Base-by-base conservation (phyloP, 2,329 filamentous ascomycete species). In the Ustilaginoidea virens region DNA sequence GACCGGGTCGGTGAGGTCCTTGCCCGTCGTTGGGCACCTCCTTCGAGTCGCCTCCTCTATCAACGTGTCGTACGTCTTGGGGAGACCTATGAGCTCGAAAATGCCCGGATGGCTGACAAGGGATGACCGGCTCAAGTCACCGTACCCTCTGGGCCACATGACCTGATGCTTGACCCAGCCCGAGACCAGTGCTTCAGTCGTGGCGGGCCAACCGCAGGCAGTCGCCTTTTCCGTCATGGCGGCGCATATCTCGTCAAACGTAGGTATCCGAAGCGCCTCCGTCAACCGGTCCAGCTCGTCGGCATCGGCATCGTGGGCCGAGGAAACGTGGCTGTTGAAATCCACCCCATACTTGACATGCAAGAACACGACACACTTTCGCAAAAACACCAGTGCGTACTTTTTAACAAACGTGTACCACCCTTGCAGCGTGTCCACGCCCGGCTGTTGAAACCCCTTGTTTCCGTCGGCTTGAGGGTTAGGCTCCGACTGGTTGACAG, bases 1-100 rank as follows among this genome's bases (percentile, higher is more conserved):
- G 38, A 80, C 81, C 0, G 90, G 85, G 51, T 98, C 92, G 2
- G 76, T 78, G 28, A 98, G 60, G 41, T 94, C 87, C 49, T 90
- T 92, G 39, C 85, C 85, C 2, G 83, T 93, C 2, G 76, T 92
- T 0, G 85, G 85, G 46, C 90, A 98, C 28, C 69, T 74, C 29
- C 79, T 64, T 38, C 74, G 75, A 40, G 90, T 87, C 16, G 83
- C 82, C 53, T 92, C 86, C 46, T 94, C 87, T 33, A 93, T 92
- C 21, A 98, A 63, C 3, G 74, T 78, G 50, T 96, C 90, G 49
- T 85, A 98, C 44, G 87, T 85, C 53, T 80, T 81, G 1, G 90
- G 90, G 27, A 98, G 58, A 1, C 90, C 90, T 9, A 98, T 76
- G 15, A 98, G 69, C 51, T 98, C 90, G 45, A 90, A 92, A 38